phyloP scores from a whole-genome alignment of 1,284 basidiomycete genomes.

The Fistulinella cinereoalba region DNA sequence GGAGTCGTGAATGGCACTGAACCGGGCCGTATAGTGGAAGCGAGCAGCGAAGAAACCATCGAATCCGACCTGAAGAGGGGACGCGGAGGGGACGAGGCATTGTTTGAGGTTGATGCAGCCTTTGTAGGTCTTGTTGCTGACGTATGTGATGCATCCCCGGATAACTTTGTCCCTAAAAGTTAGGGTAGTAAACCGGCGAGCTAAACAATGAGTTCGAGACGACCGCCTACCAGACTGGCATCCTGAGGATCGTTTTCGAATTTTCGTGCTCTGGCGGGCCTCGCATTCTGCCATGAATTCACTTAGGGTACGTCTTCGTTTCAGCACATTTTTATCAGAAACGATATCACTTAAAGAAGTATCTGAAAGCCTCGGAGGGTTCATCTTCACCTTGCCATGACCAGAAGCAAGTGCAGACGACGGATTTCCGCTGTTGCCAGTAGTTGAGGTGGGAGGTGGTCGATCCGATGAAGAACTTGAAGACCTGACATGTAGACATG shows the following conservation, averaged over 20 bases:
- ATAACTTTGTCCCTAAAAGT: conserved; percentile 3
- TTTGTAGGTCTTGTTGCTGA: neutral
- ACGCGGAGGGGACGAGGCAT: conserved; percentile 27
- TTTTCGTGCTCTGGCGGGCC: conserved; percentile 27
- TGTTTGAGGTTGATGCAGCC: neutral
- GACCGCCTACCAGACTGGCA: conserved; percentile 13
- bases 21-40: neutral
- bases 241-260: conserved; percentile 22
- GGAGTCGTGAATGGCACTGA: neutral
- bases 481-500: too few species aligned
- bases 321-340: conserved; percentile 11
- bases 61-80: conserved; percentile 17
- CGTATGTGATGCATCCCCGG: neutral
- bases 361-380: neutral
- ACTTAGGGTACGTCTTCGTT: conserved; percentile 58
- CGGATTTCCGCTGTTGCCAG: neutral
- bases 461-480: too few species aligned
- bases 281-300: conserved; percentile 63
- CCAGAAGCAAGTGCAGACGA: neutral
- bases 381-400: neutral
- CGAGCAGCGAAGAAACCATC: neutral
- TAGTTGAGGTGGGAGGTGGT: too few species aligned
- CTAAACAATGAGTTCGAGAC: too few species aligned
- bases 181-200: neutral
- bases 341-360: neutral